Conservation (phyloP, 257 asterid genomes). For the Lantana camara region DNA sequence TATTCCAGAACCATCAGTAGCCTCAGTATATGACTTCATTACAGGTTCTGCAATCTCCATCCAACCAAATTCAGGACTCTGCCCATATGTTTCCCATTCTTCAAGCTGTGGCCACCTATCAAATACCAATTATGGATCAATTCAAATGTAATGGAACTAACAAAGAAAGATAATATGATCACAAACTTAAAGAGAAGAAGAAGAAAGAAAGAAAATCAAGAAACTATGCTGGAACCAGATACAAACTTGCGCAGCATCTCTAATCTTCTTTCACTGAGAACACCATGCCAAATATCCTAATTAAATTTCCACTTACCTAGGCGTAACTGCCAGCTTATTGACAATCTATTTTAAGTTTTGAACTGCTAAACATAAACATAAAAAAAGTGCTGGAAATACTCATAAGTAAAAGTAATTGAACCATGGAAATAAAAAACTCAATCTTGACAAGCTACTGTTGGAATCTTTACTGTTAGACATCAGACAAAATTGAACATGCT, state of each 20-base stretch:
- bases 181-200: background rate
- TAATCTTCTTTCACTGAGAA: background rate
- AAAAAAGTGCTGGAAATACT: too few relatives aligned
- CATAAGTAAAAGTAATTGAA: too few relatives aligned
- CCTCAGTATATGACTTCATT: conserved; percentile 83
- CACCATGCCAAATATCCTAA: background rate
- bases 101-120: conserved; percentile 67
- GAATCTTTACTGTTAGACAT: too few relatives aligned
- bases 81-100: conserved; percentile 78
- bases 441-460: too few relatives aligned
- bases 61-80: conserved; percentile 81
- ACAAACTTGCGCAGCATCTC: conserved; percentile 4
- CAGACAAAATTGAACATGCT: too few relatives aligned
- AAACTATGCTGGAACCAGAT: background rate
- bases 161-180: background rate
- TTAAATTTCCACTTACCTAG: too few relatives aligned
- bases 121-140: conserved; percentile 33
- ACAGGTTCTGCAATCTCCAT: conserved; percentile 91
- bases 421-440: too few relatives aligned
- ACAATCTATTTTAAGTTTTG: too few relatives aligned
- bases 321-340: too few relatives aligned
- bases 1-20: conserved; percentile 89
- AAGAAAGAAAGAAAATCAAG: too few relatives aligned
- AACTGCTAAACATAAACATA: too few relatives aligned
- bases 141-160: conserved; percentile 2